phyloP scores from a whole-genome alignment of 441 rosid genomes.

The Bocquillonia castaneifolia region DNA sequence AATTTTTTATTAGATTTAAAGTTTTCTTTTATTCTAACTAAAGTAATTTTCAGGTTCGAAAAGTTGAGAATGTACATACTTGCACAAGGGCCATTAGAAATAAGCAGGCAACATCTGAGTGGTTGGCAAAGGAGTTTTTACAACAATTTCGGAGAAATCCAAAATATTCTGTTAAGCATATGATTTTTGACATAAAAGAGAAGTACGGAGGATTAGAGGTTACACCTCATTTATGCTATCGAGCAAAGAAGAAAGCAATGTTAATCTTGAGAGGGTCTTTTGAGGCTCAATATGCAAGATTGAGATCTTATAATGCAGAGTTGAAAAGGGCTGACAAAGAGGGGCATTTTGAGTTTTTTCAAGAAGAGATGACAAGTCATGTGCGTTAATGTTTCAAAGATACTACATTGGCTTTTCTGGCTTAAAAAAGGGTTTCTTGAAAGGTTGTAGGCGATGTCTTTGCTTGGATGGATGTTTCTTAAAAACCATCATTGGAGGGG shows the following conservation, averaged over 20 bases:
- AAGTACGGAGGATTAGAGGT: background rate
- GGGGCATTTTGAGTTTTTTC: background rate
- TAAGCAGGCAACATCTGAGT: background rate
- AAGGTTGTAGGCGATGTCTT: too few relatives aligned
- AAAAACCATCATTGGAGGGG: too few relatives aligned
- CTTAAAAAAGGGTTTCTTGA: background rate
- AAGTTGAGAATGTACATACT: background rate
- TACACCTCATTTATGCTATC: background rate
- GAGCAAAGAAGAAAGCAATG: background rate
- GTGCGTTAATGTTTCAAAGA: background rate
- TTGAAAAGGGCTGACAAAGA: background rate
- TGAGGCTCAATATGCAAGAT: background rate
- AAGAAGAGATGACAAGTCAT: too few relatives aligned
- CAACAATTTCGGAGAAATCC: background rate
- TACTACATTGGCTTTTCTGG: background rate
- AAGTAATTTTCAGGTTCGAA: too few relatives aligned
- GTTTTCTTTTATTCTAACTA: too few relatives aligned
- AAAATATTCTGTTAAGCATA: too few relatives aligned
- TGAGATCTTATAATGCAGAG: background rate
- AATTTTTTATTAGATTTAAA: too few relatives aligned
- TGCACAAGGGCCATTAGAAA: background rate
- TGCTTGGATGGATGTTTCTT: too few relatives aligned
- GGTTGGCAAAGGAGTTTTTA: background rate
- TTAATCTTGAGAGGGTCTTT: background rate
- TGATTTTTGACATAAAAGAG: background rate